Evolutionary conservation across 2,329 filamentous ascomycete species (phyloP).

Genomic region (Cladosporium sp.): DNA sequence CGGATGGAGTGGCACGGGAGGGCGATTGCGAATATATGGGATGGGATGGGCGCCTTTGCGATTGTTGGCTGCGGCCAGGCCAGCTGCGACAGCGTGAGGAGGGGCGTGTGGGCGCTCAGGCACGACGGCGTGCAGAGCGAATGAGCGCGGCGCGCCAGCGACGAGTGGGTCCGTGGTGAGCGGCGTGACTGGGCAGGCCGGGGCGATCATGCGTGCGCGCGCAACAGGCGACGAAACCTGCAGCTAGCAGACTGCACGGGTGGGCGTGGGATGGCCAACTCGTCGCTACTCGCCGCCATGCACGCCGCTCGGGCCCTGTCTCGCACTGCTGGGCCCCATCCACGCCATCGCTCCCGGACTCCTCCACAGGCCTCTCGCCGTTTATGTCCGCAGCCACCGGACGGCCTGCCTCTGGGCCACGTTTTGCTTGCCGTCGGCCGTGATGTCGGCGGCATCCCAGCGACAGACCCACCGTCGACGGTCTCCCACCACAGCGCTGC

Average conservation of each 20-base stretch:
- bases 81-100: slow-evolving; percentile 7
- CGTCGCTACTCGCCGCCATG: neutral
- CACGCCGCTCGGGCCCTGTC: neutral
- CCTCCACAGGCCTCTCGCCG: neutral
- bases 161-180: neutral
- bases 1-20: slow-evolving; percentile 1
- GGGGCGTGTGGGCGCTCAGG: slow-evolving; percentile 6
- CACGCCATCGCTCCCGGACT: slow-evolving; percentile 1
- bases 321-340: neutral
- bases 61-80: slow-evolving; percentile 7
- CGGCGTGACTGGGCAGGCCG: slow-evolving; percentile 5
- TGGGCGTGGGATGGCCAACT: slow-evolving; percentile 9
- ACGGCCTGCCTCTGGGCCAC: neutral
- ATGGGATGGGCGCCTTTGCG: slow-evolving; percentile 1
- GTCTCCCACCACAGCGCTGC: neutral
- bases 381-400: neutral
- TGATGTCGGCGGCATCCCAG: slow-evolving; percentile 10
- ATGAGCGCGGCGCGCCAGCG: slow-evolving; percentile 1
- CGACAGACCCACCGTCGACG: neutral
- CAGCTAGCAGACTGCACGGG: neutral
- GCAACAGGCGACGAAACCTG: slow-evolving; percentile 11
- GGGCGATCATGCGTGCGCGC: slow-evolving; percentile 8
- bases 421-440: neutral
- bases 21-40: slow-evolving; percentile 10
- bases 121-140: slow-evolving; percentile 3